phyloP scores from a whole-genome alignment of 768 basidiomycete species.

The Galerina sulciceps region DNA sequence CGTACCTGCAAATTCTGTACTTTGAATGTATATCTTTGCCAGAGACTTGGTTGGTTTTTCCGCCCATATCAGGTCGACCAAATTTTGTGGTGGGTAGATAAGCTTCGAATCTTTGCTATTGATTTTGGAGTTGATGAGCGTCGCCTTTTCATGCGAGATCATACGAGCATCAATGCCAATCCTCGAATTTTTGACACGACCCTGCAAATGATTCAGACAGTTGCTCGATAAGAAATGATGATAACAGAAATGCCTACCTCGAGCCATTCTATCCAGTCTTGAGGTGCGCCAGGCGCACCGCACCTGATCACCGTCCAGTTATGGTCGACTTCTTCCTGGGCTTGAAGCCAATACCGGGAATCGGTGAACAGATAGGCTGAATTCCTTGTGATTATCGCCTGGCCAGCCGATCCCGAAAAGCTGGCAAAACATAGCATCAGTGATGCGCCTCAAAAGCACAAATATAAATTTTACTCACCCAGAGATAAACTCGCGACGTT shows the following conservation, averaged over 20 bases:
- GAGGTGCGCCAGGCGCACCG: slow-evolving; percentile 55
- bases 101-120: slow-evolving; percentile 62
- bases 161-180: slow-evolving; percentile 88
- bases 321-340: slow-evolving; percentile 65
- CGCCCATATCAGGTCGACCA: slow-evolving; percentile 83
- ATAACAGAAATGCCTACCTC: slow-evolving; percentile 43
- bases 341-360: slow-evolving; percentile 85
- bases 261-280: slow-evolving; percentile 83
- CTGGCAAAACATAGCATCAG: slow-evolving; percentile 13
- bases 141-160: slow-evolving; percentile 75
- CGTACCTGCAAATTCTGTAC: slow-evolving; percentile 70
- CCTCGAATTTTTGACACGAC: slow-evolving; percentile 47
- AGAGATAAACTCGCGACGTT: slow-evolving; percentile 77
- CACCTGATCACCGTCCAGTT: slow-evolving; percentile 76
- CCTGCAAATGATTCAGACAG: slow-evolving; percentile 15
- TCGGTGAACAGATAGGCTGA: slow-evolving; percentile 79
- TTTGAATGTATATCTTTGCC: slow-evolving; percentile 68
- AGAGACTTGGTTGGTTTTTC: slow-evolving; percentile 73
- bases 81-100: slow-evolving; percentile 81
- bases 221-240: neutral
- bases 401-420: slow-evolving; percentile 57
- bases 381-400: slow-evolving; percentile 68
- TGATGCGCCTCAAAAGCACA: neutral
- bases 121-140: slow-evolving; percentile 61
- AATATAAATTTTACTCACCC: slow-evolving; percentile 49